A percentile compares a stretch with the other conserved stretches of the same genome.
These are phyloP conservation scores for Peniophora sp. DNA, from an alignment of 1,284 basidiomycete genomes.

Conservation along the genomic window DNA sequence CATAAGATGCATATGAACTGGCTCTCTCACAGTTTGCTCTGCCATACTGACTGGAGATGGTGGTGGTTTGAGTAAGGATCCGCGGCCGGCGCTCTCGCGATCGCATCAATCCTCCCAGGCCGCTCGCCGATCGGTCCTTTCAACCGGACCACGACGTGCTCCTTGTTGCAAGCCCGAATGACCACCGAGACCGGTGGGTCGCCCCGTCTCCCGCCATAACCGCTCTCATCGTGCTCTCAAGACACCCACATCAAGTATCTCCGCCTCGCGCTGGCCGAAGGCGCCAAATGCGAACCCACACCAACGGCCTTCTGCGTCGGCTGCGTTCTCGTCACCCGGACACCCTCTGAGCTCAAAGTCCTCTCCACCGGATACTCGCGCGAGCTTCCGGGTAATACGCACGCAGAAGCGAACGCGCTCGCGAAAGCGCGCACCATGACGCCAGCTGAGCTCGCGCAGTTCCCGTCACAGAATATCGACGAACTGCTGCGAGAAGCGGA, in stretches of 20 bases:
- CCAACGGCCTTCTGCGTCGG: constrained; percentile 94
- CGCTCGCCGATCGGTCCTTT: too few species aligned
- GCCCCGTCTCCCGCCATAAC: too few species aligned
- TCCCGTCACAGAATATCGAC: constrained; percentile 27
- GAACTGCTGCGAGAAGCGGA: constrained; percentile 52
- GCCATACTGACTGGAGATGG: too few species aligned
- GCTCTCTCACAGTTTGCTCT: too few species aligned
- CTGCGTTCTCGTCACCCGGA: constrained; percentile 63
- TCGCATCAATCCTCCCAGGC: too few species aligned
- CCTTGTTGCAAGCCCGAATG: too few species aligned
- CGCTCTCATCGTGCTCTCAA: constrained; percentile 1
- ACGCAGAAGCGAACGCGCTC: constrained; percentile 95
- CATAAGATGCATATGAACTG: too few species aligned
- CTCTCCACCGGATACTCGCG: constrained; percentile 86
- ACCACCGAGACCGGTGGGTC: too few species aligned
- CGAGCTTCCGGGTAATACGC: constrained; percentile 92
- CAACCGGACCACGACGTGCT: too few species aligned
- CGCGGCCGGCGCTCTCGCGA: too few species aligned
- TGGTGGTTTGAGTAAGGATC: too few species aligned
- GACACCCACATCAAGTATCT: constrained; percentile 45
- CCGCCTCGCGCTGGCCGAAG: constrained; percentile 63
- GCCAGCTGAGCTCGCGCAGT: constrained; percentile 29
- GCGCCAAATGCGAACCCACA: constrained; percentile 62
- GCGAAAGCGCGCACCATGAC: constrained; percentile 57
- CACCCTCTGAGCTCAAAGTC: constrained; percentile 38